phyloP scores from a whole-genome alignment of 2,329 filamentous ascomycete species.

The Tolypocladium endophyticum region DNA sequence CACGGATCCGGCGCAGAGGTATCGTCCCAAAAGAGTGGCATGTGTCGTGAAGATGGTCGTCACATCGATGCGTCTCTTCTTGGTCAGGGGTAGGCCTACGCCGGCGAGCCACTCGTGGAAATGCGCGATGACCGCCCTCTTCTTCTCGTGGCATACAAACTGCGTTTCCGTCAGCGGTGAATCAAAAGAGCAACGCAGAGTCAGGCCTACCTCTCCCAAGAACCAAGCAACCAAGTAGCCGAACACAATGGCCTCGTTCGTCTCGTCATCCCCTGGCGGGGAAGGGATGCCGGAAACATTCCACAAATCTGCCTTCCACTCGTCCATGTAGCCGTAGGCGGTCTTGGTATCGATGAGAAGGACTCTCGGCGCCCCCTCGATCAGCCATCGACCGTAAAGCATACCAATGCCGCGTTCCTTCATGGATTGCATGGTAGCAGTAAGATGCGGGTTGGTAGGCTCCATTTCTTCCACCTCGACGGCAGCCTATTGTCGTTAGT shows the following conservation, averaged over 20 bases:
- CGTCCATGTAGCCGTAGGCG: slow-evolving; percentile 80
- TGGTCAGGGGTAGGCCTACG: slow-evolving; percentile 82
- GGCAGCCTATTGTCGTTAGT: slow-evolving; percentile 53
- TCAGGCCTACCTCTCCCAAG: slow-evolving; percentile 69
- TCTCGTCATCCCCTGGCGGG: slow-evolving; percentile 83
- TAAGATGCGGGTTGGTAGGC: slow-evolving; percentile 68
- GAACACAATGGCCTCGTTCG: slow-evolving; percentile 95
- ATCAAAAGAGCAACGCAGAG: not conserved
- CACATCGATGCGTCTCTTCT: slow-evolving; percentile 89
- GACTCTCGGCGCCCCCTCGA: slow-evolving; percentile 89
- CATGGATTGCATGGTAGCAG: slow-evolving; percentile 84
- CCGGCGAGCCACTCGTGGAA: slow-evolving; percentile 98
- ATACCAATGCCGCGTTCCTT: slow-evolving; percentile 81
- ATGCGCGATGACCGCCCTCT: slow-evolving; percentile 87
- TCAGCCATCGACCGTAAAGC: slow-evolving; percentile 92
- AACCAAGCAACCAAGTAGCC: slow-evolving; percentile 98
- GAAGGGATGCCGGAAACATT: slow-evolving; percentile 87
- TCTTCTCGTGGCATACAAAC: slow-evolving; percentile 91
- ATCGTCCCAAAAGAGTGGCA: slow-evolving; percentile 87
- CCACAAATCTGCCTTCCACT: slow-evolving; percentile 98
- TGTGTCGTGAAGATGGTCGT: slow-evolving; percentile 99
- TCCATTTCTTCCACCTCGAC: slow-evolving; percentile 94
- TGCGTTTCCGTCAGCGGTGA: slow-evolving; percentile 23
- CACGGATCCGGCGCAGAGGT: slow-evolving; percentile 92
- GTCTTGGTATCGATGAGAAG: slow-evolving; percentile 92